phyloP scores from a whole-genome alignment of 108 stramenopile species.

The Skeletonema marinoi region DNA sequence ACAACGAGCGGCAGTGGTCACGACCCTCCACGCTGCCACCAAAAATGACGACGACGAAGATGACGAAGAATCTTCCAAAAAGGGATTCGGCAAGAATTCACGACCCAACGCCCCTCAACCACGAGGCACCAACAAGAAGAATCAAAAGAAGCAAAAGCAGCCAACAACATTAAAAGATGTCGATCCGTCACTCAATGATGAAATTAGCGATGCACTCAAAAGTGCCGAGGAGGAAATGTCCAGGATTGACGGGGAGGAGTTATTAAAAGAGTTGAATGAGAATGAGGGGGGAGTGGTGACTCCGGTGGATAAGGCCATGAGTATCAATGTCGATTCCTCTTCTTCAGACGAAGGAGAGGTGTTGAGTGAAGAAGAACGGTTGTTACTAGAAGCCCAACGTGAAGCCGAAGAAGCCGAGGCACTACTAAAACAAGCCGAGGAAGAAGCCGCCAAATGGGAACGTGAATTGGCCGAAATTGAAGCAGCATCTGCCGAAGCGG shows the following conservation, averaged over 20 bases:
- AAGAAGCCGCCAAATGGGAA: neutral
- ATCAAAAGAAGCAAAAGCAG: neutral
- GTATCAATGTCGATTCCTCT: neutral
- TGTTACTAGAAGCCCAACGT: neutral
- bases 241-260: neutral
- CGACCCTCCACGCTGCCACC: neutral
- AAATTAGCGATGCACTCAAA: neutral
- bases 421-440: neutral
- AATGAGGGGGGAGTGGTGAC: neutral
- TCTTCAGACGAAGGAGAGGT: neutral
- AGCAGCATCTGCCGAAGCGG: neutral
- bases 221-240: neutral
- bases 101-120: neutral
- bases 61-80: neutral
- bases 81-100: neutral
- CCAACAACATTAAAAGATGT: neutral
- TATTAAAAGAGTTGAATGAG: neutral
- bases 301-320: neutral
- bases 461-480: conserved; percentile 3
- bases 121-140: neutral
- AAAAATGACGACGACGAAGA: neutral
- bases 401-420: conserved; percentile 6
- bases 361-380: neutral
- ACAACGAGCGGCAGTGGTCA: neutral
- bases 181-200: neutral